Base-by-base conservation (phyloP, 306 rosid species). In the Vigna reflexopilosa region DNA sequence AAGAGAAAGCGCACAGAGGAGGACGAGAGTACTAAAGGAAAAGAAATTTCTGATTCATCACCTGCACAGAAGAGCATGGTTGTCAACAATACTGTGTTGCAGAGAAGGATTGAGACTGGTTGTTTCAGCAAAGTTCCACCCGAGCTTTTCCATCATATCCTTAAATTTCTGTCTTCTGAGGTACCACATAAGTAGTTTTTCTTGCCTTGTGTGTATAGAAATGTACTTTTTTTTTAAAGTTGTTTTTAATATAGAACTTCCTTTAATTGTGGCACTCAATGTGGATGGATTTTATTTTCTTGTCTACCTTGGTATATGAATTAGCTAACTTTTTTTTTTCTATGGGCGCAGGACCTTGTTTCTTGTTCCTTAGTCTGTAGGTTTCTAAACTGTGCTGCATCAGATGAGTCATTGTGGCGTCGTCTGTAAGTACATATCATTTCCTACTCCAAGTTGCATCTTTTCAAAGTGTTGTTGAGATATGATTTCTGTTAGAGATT, bases 381-480 rank as follows among this genome's bases (percentile, higher is more conserved):
- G 66, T 95, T 93, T 83, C 87, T 95, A n/a, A 91, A 59, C 22
- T 74, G 67, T 81, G 98, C 86, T 0, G 97, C 98, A n/a, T 91
- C 97, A 48, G 98, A 95, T 83, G 98, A 95, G 86, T 81, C 93
- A 40, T 48, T 95, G 61, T 95, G 98, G 98, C 98, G 93, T 66
- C 97, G 96, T 86, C 79, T 95, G 98, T 95, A 55, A 88, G 96
- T 91, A 59, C 42, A 72, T 92, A 61, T 58, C 50, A 34, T 72
- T 24, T 70, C 17, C 17, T 26, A 7, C 6, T 56, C 19, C 15
- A 56, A 63, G 52, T 75, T 57, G 67, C 74, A 61, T 61, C 14
- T 17, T 73, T 79, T 22, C 3, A 8, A 36, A 65, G 49, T 49
- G 38, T 38, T 69, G 52, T 67, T 72, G 76, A 59, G 49, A 40